Conservation (phyloP, 2,329 filamentous ascomycete genomes). For the Tolypocladium sp. region DNA sequence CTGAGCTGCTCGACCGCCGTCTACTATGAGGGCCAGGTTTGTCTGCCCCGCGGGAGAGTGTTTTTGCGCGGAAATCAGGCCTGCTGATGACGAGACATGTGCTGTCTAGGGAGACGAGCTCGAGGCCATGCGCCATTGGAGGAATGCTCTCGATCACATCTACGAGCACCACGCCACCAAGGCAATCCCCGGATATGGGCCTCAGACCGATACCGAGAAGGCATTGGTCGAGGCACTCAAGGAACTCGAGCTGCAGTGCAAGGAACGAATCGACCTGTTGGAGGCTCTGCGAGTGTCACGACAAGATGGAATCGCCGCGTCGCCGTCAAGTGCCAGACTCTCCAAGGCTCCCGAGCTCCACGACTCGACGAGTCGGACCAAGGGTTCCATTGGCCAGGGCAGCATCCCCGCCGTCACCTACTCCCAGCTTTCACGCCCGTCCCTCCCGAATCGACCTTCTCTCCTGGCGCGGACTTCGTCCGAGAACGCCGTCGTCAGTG, state of each 20-base stretch:
- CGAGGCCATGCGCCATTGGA: constrained; percentile 88
- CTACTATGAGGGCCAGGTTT: constrained; percentile 87
- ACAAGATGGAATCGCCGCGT: constrained; percentile 21
- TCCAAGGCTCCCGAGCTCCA: constrained; percentile 14
- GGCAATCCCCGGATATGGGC: constrained; percentile 57
- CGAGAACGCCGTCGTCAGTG: constrained; percentile 29
- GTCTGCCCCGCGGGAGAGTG: not conserved
- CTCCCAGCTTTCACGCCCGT: constrained; percentile 67
- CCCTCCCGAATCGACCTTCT: constrained; percentile 47
- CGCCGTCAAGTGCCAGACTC: constrained; percentile 3
- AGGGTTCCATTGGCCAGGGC: constrained; percentile 67
- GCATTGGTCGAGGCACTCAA: constrained; percentile 73
- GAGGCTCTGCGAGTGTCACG: constrained; percentile 68
- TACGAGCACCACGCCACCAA: constrained; percentile 75
- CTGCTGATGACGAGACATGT: not conserved
- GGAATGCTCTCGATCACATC: constrained; percentile 77
- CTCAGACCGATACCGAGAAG: constrained; percentile 74
- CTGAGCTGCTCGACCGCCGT: constrained; percentile 90
- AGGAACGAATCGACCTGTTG: constrained; percentile 82
- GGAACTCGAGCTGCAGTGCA: constrained; percentile 82
- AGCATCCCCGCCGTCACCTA: constrained; percentile 77
- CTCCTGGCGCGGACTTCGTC: constrained; percentile 45
- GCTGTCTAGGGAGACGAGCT: constrained; percentile 68
- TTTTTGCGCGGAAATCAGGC: not conserved
- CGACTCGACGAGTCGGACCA: constrained; percentile 15